Evolutionary conservation across 225 moss, liverwort and hornwort genomes (phyloP), one percentile per base, ranked within the genome.

Genomic region (Pseudisothecium myosuroides): DNA sequence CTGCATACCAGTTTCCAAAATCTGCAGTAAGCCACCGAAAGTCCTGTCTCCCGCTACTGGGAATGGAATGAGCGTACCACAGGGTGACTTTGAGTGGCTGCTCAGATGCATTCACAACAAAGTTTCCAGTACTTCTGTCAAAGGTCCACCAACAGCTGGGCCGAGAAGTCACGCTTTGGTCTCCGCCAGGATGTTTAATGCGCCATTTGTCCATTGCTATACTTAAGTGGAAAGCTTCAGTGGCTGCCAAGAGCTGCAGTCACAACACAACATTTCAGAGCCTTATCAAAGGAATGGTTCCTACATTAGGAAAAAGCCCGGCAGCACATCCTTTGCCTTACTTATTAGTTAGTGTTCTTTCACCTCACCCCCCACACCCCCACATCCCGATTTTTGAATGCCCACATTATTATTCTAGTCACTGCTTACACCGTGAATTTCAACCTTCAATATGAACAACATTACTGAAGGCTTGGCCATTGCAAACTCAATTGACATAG

Each of bases 201-300:
- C 74, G 92, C 93, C 71, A 63, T 52, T 84, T 79, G 32, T 91
- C 90, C 80, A 89, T 68, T 56, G 92, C 95, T 58, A 99, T 93
- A 82, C 97, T 96, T 16, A 99, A 88, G 74, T 93, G 93, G 90
- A 99, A 99, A n/a, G 97, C 96, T 92, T 97, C 95, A 64, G 93
- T 88, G 86, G 96, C 95, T 76, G 92, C 89, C 91, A 99, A 94
- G 81, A 99, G 92, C 98, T 98, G 95, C 92, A 95, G 67, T 58
- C 81, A 67, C 76, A 91, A 72, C 52, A 79, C 49, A 83, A 60
- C 74, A 89, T 61, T 86, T 69, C n/a, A 84, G 77, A 47, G 63
- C 31, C 81, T 64, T 14, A 29, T 28, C 62, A 76, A 58, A 62
- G 43, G 50, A 66, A 72, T 72, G 37, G 58, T 28, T 52, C 50